Base-by-base conservation (phyloP, 306 rosid genomes). In the Prosopis cineraria region DNA sequence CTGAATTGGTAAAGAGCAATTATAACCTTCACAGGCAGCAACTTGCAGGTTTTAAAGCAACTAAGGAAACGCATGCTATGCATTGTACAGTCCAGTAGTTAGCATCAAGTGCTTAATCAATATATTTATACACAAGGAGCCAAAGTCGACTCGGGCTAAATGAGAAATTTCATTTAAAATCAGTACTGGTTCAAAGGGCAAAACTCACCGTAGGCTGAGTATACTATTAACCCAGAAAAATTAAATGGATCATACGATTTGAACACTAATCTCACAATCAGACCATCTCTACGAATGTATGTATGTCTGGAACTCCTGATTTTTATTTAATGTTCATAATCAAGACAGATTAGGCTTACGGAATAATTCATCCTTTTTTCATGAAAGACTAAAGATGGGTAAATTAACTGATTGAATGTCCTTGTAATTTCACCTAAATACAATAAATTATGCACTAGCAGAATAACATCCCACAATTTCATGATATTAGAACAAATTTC, bases 21-120 rank as follows among this genome's bases (percentile, higher is more conserved):
- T 31, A 7, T 48, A 41, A 73, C 19, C 58, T 30, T 4, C 68
- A 41, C 62, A 56, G n/a, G 68, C 68, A 33, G 50, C 78, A 24
- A 59, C 30, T 43, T 33, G 43, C 71, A 0, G 25, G 70, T 59
- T 31, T 31, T 64, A 76, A 34, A 45, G 64, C 74, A 73, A 77
- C 31, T 55, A 48, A 24, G 72, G 48, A 72, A 65, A 74, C 24
- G 33, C 24, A 60, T 50, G 10, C 53, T 47, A 79, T n/a, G 36
- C 20, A 8, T 63, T 34, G 56, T 34, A 53, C 40, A 9, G 70
- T 70, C 27, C 43, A 7, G 9, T 33, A 33, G 19, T 34, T 27
- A 5, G 52, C 78, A 74, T 74, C 64, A 78, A 74, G 74, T 73
- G 48, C 44, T 31, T 41, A 53, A 77, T 72, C 50, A 62, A 62